Evolutionary conservation across 2,329 filamentous ascomycete species (phyloP).

Genomic region (Monilinia aucupariae): DNA sequence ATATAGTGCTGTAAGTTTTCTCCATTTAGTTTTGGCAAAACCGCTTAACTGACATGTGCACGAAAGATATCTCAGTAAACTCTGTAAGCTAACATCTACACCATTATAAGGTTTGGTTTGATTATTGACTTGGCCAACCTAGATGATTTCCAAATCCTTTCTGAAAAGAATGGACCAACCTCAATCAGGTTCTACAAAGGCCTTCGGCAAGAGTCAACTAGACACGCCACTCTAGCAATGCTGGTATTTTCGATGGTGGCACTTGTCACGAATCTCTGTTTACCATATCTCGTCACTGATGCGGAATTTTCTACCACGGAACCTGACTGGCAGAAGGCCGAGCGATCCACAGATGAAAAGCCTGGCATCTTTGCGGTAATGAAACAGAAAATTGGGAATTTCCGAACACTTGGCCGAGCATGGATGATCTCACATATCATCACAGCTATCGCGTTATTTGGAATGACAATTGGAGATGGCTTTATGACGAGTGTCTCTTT

Average conservation of each 20-base stretch:
- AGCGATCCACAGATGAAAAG: neutral
- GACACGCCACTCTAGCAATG: neutral
- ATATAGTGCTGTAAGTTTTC: neutral
- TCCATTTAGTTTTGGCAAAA: neutral
- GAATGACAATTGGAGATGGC: neutral
- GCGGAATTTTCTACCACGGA: neutral
- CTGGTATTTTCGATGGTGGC: neutral
- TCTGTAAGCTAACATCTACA: neutral
- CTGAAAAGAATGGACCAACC: neutral
- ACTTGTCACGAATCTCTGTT: neutral
- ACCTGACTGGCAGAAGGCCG: neutral
- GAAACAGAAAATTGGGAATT: neutral
- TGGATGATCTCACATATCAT: conserved; percentile 3
- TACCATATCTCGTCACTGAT: neutral
- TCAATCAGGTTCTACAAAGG: neutral
- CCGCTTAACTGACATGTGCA: neutral
- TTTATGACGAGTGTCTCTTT: conserved; percentile 3
- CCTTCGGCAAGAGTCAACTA: neutral
- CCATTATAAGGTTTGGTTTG: neutral
- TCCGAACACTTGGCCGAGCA: neutral
- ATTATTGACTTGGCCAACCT: neutral
- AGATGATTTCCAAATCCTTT: neutral
- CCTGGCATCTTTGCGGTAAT: neutral
- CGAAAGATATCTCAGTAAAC: neutral
- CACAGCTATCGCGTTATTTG: neutral